Conservation (phyloP, 1,139 yeast genomes). For the Sugiyamaella novakii region DNA sequence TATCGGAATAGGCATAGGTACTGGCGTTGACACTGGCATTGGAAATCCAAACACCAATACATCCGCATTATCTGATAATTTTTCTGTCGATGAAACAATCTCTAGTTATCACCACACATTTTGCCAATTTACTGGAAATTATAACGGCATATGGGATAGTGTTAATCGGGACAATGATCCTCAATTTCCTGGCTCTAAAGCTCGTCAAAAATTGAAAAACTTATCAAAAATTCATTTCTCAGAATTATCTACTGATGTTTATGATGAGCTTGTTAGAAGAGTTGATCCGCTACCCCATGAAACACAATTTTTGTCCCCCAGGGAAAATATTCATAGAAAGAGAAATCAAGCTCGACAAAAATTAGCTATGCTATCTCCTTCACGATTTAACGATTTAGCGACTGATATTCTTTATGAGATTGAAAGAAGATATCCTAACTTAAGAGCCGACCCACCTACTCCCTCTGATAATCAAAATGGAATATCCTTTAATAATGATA, state of each 20-base stretch:
- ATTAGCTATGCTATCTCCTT: slow-evolving; percentile 77
- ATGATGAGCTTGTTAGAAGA: slow-evolving; percentile 83
- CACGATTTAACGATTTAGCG: slow-evolving; percentile 85
- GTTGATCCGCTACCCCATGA: slow-evolving; percentile 42
- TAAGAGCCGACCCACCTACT: slow-evolving; percentile 10
- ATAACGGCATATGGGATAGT: slow-evolving; percentile 15
- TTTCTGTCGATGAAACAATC: slow-evolving; percentile 19
- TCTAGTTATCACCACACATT: slow-evolving; percentile 27
- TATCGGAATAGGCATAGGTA: too few species aligned
- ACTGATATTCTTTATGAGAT: slow-evolving; percentile 88
- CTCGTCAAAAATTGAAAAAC: slow-evolving; percentile 80
- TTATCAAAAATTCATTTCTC: slow-evolving; percentile 81
- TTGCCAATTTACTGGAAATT: slow-evolving; percentile 25
- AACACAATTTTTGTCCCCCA: slow-evolving; percentile 35
- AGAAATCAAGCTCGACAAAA: slow-evolving; percentile 95
- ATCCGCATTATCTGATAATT: background rate
- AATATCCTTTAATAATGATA: background rate
- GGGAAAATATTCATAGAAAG: slow-evolving; percentile 71
- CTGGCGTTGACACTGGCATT: background rate
- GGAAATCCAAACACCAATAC: background rate
- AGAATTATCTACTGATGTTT: slow-evolving; percentile 90
- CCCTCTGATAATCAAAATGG: background rate
- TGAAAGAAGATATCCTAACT: slow-evolving; percentile 57
- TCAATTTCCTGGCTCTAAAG: slow-evolving; percentile 53
- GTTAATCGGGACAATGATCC: slow-evolving; percentile 5